phyloP scores from a whole-genome alignment of 345 rosid species.

The Gynandropsis gynandra region DNA sequence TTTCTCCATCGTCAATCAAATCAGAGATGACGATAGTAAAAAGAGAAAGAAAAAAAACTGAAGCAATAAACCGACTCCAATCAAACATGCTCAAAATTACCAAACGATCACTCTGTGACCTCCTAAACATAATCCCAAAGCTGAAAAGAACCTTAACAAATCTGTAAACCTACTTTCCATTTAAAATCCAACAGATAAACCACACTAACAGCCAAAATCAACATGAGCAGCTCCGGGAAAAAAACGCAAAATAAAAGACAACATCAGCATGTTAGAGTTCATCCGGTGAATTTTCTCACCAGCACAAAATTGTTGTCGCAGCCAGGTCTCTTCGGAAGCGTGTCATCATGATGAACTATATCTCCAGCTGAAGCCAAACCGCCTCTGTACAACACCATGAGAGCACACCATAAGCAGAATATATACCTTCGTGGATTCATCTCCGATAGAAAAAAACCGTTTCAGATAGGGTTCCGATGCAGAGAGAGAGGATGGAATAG shows the following conservation, averaged over 20 bases:
- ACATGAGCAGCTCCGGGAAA: slow-evolving; percentile 4
- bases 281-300: slow-evolving; percentile 29
- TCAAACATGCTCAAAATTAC: no score
- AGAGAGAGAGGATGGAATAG: neutral
- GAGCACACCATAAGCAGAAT: slow-evolving; percentile 13
- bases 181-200: slow-evolving; percentile 7
- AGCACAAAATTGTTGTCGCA: slow-evolving; percentile 87
- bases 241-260: neutral
- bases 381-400: slow-evolving; percentile 29
- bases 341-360: slow-evolving; percentile 80
- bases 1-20: no score
- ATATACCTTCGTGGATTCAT: slow-evolving; percentile 13
- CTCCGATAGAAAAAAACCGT: neutral
- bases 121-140: neutral
- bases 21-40: neutral
- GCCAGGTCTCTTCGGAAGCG: slow-evolving; percentile 74
- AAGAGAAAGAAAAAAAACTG: neutral
- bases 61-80: slow-evolving; percentile 8
- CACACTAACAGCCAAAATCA: neutral
- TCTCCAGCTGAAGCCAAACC: slow-evolving; percentile 55
- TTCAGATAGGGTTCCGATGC: neutral
- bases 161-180: neutral
- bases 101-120: no score
- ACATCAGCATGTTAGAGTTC: neutral
- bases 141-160: neutral